Conservation (phyloP, 2,329 filamentous ascomycete species). For the Daldinia sp. region DNA sequence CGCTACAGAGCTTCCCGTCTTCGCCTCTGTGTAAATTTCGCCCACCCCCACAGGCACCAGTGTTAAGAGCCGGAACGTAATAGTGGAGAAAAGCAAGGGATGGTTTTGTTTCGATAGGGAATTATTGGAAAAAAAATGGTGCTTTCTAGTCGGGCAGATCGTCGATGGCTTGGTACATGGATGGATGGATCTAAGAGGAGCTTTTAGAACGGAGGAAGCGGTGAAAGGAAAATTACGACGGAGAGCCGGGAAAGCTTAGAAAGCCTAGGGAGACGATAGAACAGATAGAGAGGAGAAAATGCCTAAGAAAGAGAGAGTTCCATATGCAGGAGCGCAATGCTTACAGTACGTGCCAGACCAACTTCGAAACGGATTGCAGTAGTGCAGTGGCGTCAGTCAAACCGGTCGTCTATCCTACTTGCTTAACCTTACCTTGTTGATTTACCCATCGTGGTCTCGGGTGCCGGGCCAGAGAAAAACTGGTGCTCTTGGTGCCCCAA, state of each 20-base stretch:
- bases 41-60: constrained; percentile 10
- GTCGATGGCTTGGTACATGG: constrained; percentile 37
- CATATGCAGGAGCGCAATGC: constrained; percentile 35
- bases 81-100: constrained; percentile 43
- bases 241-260: constrained; percentile 22
- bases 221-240: constrained; percentile 39
- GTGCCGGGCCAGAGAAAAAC: constrained; percentile 23
- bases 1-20: constrained; percentile 18
- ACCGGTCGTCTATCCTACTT: constrained; percentile 40
- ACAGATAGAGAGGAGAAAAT: background rate
- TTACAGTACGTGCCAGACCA: constrained; percentile 5
- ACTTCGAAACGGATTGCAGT: constrained; percentile 42
- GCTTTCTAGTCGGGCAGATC: constrained; percentile 32
- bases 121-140: background rate
- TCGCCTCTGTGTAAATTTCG: constrained; percentile 15
- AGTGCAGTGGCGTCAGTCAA: constrained; percentile 43
- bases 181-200: constrained; percentile 20
- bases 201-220: constrained; percentile 23
- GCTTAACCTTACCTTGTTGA: constrained; percentile 31
- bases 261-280: background rate
- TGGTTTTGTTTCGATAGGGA: constrained; percentile 26
- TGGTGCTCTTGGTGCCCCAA: constrained; percentile 32
- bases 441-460: constrained; percentile 27
- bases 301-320: constrained; percentile 18
- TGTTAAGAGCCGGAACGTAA: constrained; percentile 34